Percentiles rank a stretch among this genome's conserved stretches.
These are phyloP conservation scores for Penicillium oxalicum DNA, from an alignment of 2,329 filamentous ascomycete species.

Conservation along the genomic window DNA sequence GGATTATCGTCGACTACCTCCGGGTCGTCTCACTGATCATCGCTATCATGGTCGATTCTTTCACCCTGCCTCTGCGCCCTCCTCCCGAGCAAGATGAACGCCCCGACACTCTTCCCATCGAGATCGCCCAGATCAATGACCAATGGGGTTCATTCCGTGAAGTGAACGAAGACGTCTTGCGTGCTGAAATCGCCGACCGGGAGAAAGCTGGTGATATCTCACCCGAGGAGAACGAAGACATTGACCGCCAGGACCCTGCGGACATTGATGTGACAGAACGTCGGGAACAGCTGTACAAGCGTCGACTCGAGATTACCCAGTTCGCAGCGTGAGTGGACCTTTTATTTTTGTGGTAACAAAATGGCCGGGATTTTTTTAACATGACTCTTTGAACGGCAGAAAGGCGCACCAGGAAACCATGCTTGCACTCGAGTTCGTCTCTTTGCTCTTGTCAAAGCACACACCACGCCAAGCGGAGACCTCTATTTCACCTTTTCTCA, in stretches of 20 bases:
- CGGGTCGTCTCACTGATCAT: background rate
- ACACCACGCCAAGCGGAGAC: slow-evolving; percentile 61
- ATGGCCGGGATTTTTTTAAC: background rate
- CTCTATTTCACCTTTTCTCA: slow-evolving; percentile 65
- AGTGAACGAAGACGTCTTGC: slow-evolving; percentile 67
- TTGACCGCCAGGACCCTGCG: slow-evolving; percentile 24
- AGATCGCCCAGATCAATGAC: slow-evolving; percentile 71
- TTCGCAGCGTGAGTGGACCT: slow-evolving; percentile 34
- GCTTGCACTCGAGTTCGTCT: slow-evolving; percentile 74
- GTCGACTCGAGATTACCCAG: slow-evolving; percentile 40
- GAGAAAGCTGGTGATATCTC: slow-evolving; percentile 46
- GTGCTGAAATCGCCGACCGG: slow-evolving; percentile 56
- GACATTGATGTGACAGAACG: slow-evolving; percentile 37
- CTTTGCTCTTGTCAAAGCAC: slow-evolving; percentile 76
- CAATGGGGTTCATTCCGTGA: slow-evolving; percentile 77
- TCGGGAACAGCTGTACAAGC: slow-evolving; percentile 39
- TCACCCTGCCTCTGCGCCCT: slow-evolving; percentile 58
- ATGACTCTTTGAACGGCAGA: slow-evolving; percentile 17
- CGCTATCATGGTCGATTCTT: slow-evolving; percentile 34
- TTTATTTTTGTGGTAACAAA: slow-evolving; percentile 5
- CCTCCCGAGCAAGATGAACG: slow-evolving; percentile 43
- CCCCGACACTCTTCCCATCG: slow-evolving; percentile 59
- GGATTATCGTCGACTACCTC: too few relatives aligned
- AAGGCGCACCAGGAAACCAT: slow-evolving; percentile 47
- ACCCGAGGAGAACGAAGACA: slow-evolving; percentile 38